Evolutionary conservation across 352 stramenopile species (phyloP), one percentile per base, ranked within the genome.

Genomic region (Phytophthora palmivora): DNA sequence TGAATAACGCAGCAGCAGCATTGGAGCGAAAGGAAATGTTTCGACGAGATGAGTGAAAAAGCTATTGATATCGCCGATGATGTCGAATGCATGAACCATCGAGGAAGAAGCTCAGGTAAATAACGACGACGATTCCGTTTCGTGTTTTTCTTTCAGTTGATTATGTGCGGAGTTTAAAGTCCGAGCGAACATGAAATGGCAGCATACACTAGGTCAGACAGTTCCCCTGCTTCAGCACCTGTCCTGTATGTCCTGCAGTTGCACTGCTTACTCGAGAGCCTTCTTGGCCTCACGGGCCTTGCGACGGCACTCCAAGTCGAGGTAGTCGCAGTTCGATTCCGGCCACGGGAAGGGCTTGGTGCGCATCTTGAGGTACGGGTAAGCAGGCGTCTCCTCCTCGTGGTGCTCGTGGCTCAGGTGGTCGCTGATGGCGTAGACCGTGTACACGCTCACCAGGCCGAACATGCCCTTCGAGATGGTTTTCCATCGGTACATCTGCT

Each of bases 391-490:
- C 51, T 89, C 74, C 36, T 93, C 70, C 32, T 93, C 69, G 44
- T 78, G 69, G 74, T 92, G 78, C 36, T 80, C 74, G 63, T 89
- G 77, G 51, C 78, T 70, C 50, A 82, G 50, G 44, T 89, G 54
- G 61, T 91, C 82, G 48, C 76, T 52, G 37, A 76, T 82, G 44
- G 83, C 83, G 70, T 89, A 84, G 6, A 71, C 70, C 53, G 83
- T 90, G 62, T 80, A 82, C 19, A 78, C 66, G n/a, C 61, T 68
- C 42, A 71, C 78, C 51, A 89, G 39, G 16, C 58, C 83, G 38
- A 95, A 91, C 82, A 92, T 92, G 53, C 70, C 84, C 80, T 92
- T 90, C 16, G 87, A 95, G 70, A 95, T 94, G 42, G 85, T 79
- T 41, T 58, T 93, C 87, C 87, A 95, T 70, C 80, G 82, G 61